Evolutionary conservation across 164 flowering plant species (phyloP).

Genomic region (Vitis cinerea): DNA sequence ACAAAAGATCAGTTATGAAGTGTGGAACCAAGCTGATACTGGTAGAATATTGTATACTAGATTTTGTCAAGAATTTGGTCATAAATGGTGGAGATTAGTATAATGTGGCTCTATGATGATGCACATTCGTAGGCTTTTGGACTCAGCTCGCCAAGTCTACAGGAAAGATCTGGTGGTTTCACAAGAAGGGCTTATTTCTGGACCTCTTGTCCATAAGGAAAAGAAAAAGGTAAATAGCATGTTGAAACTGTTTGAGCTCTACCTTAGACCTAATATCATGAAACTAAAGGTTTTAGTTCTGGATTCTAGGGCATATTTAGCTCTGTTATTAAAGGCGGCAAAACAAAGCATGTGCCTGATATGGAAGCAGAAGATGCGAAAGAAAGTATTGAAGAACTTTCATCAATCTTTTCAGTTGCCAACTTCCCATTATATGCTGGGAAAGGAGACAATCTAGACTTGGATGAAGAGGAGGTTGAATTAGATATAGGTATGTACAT

Average conservation of each 20-base stretch:
- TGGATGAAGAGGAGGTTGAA: constrained; percentile 45
- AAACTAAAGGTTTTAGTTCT: constrained; percentile 1
- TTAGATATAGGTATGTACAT: constrained; percentile 63
- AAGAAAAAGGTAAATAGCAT: constrained; percentile 66
- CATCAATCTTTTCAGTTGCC: constrained; percentile 47
- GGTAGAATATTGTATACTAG: background rate
- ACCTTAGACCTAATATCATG: background rate
- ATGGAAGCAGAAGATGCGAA: constrained; percentile 41
- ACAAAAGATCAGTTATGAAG: no score
- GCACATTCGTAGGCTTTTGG: constrained; percentile 42
- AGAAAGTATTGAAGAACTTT: constrained; percentile 57
- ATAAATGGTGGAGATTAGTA: background rate
- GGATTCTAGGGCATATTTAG: constrained; percentile 62
- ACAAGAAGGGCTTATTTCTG: constrained; percentile 31
- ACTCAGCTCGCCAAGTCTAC: constrained; percentile 51
- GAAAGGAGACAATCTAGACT: constrained; percentile 20
- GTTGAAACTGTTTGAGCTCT: background rate
- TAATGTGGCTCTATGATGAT: background rate
- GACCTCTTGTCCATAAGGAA: constrained; percentile 48
- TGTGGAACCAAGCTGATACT: background rate
- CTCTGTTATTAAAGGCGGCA: constrained; percentile 57
- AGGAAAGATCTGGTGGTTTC: constrained; percentile 31
- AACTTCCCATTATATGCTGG: constrained; percentile 50
- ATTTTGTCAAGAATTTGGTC: background rate
- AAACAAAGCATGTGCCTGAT: constrained; percentile 45